These are phyloP conservation scores for Fusarium bulbicola DNA, from an alignment of 2,329 filamentous ascomycete genomes.

Conservation along the genomic window DNA sequence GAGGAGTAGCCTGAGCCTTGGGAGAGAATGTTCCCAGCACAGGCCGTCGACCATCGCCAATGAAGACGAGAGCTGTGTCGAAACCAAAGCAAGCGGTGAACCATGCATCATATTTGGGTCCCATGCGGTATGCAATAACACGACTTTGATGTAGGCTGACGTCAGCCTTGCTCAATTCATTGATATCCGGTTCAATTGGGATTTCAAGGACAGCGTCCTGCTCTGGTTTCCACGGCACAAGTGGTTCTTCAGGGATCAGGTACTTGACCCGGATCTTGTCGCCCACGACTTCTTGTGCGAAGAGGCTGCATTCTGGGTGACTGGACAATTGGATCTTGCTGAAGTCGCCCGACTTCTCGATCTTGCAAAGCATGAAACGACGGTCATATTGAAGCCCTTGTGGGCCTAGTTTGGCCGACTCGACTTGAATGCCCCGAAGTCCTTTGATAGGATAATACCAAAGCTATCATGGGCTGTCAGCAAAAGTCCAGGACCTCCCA, in stretches of 20 bases:
- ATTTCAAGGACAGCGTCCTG: constrained; percentile 58
- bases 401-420: constrained; percentile 62
- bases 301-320: constrained; percentile 70
- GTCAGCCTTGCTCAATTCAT: constrained; percentile 56
- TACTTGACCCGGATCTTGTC: constrained; percentile 56
- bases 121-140: constrained; percentile 71
- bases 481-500: not conserved
- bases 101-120: constrained; percentile 67
- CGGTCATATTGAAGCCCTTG: constrained; percentile 74
- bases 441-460: constrained; percentile 81
- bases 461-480: constrained; percentile 50
- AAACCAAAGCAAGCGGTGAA: constrained; percentile 74
- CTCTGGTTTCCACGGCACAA: constrained; percentile 50
- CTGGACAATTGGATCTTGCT: constrained; percentile 68
- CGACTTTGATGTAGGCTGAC: constrained; percentile 69
- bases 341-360: constrained; percentile 53
- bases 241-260: constrained; percentile 48
- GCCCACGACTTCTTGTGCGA: constrained; percentile 64
- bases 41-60: constrained; percentile 67
- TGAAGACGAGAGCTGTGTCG: constrained; percentile 68
- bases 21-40: constrained; percentile 68
- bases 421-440: constrained; percentile 68
- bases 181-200: constrained; percentile 63
- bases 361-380: constrained; percentile 73
- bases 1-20: constrained; percentile 36